Evolutionary conservation across 495 filamentous ascomycete genomes (phyloP), one percentile per base, ranked within the genome.

Genomic region (Aspergillus cristatus): DNA sequence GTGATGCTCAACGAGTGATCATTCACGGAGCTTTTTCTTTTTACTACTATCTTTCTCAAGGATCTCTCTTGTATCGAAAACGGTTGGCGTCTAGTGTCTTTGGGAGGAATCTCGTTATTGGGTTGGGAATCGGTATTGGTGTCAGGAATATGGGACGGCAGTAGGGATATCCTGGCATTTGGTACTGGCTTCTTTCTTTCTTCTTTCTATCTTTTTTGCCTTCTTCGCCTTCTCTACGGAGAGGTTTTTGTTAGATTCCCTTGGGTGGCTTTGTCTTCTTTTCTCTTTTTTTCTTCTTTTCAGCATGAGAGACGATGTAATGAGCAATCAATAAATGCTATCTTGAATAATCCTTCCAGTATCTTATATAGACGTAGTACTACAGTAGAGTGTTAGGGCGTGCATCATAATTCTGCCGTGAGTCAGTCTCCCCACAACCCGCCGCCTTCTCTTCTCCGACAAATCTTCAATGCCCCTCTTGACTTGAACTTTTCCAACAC

Each of bases 371-470:
- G n/a, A n/a, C n/a, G n/a, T n/a, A n/a, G n/a, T n/a, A n/a, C n/a
- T n/a, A n/a, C n/a, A n/a, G n/a, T n/a, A n/a, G n/a, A n/a, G n/a
- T n/a, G 20, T 24, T 24, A 24, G 20, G 20, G 20, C 8, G 8
- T 63, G 58, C 61, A 60, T 58, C 60, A 63, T 62, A 54, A 58
- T 43, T 33, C 41, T 46, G 51, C 48, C 42, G 43, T 66, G 60
- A 65, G 52, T 63, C 62, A 62, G 55, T 42, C 60, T 53, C 57
- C 62, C 58, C 48, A 56, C 50, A 50, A 45, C 40, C 44, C 20
- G 8, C 4, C 4, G 8, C 4, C 8, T 8, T 24, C 20, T 24
- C 20, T 24, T 4, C 4, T 12, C 41, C 32, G 22, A 18, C 41
- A 45, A 45, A 49, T 43, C 40, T 37, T 46, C 48, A 43, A 55